These are phyloP conservation scores for Ogataea naganishii DNA, from an alignment of 805 yeast genomes.

Conservation along the genomic window DNA sequence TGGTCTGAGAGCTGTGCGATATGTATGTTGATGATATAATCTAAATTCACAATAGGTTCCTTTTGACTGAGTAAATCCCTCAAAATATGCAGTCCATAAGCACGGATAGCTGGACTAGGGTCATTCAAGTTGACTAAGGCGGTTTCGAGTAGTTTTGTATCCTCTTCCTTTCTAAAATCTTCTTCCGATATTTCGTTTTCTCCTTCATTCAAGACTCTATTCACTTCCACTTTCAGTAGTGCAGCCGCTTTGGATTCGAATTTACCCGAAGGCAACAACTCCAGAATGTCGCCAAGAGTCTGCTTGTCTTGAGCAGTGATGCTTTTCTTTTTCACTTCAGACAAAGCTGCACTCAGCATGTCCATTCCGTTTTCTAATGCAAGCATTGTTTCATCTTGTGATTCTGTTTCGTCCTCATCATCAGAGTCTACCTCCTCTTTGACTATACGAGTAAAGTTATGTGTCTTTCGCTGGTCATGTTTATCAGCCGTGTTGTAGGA, in stretches of 20 bases:
- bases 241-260: too few relatives aligned
- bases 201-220: too few relatives aligned
- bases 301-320: too few relatives aligned
- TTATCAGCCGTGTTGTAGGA: conserved; percentile 10
- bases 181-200: conserved; percentile 18
- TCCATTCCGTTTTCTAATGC: conserved; percentile 25
- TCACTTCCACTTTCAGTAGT: too few relatives aligned
- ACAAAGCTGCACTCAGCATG: conserved; percentile 16
- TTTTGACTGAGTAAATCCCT: conserved; percentile 42
- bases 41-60: conserved; percentile 42
- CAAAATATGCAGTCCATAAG: conserved; percentile 69
- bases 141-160: conserved; percentile 35
- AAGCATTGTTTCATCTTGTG: conserved; percentile 20
- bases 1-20: conserved; percentile 58
- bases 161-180: conserved; percentile 18
- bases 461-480: not conserved
- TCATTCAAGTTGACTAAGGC: conserved; percentile 69
- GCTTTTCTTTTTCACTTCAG: too few relatives aligned
- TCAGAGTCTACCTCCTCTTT: conserved; percentile 28
- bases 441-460: conserved; percentile 6
- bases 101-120: conserved; percentile 75
- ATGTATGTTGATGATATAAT: conserved; percentile 53
- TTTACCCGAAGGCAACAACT: too few relatives aligned
- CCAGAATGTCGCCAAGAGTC: too few relatives aligned
- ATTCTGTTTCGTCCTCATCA: conserved; percentile 27